A percentile compares a stretch with the other conserved stretches of the same genome.
Conservation (phyloP, 495 filamentous ascomycete species). For the Neurospora sp. region DNA sequence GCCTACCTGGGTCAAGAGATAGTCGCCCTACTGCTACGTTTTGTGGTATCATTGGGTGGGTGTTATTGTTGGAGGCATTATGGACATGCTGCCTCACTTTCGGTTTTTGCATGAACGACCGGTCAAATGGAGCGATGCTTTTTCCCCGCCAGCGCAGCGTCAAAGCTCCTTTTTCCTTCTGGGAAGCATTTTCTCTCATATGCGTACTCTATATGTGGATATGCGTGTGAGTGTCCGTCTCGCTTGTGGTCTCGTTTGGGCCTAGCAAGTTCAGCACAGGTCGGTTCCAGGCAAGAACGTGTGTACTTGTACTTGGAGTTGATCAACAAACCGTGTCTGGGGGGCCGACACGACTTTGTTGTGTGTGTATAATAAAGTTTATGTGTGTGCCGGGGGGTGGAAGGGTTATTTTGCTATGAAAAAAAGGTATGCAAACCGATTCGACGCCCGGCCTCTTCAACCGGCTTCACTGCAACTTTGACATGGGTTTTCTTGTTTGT, state of each 20-base stretch:
- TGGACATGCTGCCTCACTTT: neutral
- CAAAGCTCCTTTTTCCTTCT: neutral
- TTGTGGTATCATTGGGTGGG: neutral
- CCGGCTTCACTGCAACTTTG: neutral
- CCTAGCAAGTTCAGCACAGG: neutral
- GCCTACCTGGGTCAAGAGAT: conserved; percentile 95
- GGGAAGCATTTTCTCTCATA: conserved; percentile 7
- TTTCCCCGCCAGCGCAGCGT: neutral
- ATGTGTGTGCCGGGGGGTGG: neutral
- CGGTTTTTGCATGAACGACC: conserved; percentile 12
- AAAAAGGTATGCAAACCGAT: neutral
- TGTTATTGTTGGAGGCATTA: neutral
- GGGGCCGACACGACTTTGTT: neutral
- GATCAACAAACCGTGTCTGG: neutral
- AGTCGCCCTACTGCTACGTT: conserved; percentile 14
- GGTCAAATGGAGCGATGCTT: conserved; percentile 1
- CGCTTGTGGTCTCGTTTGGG: neutral
- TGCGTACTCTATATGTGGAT: neutral
- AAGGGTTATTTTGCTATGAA: neutral
- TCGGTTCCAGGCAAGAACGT: neutral
- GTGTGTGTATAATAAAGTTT: neutral
- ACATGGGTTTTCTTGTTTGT: neutral
- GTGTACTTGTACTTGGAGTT: neutral
- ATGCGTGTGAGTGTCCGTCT: neutral
- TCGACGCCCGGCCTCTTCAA: neutral